Percentiles rank a stretch among this genome's conserved stretches.
Evolutionary conservation across 345 rosid species (phyloP).

Genomic region (Populus pruinosa): DNA sequence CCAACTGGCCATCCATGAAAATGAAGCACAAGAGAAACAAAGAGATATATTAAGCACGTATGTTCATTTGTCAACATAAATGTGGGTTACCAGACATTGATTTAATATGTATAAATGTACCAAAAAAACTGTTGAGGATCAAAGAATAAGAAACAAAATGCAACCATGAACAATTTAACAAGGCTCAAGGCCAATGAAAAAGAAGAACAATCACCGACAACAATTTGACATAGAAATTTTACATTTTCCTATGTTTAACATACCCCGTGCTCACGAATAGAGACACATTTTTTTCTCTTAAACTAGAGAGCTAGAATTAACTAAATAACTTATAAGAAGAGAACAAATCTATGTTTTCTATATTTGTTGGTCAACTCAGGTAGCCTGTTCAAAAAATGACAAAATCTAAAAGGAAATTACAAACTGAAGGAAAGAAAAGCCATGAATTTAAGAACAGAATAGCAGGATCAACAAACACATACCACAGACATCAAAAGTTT

Average conservation of each 20-base stretch:
- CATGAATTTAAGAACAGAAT: not conserved
- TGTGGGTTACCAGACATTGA: not conserved
- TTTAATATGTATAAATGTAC: not conserved
- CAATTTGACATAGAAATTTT: no score
- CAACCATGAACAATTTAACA: not conserved
- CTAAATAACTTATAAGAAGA: not conserved
- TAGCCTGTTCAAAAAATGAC: not conserved
- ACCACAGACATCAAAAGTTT: not conserved
- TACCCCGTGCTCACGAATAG: not conserved
- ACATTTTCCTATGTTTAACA: not conserved
- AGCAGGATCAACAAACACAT: not conserved
- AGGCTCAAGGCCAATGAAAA: not conserved
- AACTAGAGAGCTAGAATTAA: not conserved
- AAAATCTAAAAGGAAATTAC: not conserved
- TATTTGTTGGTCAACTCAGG: not conserved
- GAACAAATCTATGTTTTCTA: not conserved
- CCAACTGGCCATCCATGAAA: slow-evolving; percentile 50
- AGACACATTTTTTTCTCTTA: not conserved
- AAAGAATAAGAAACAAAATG: not conserved
- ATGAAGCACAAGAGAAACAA: slow-evolving; percentile 12
- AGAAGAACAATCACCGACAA: not conserved
- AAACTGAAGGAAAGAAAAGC: not conserved
- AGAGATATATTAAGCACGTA: slow-evolving; percentile 13
- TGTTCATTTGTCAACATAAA: not conserved
- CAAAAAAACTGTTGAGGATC: not conserved